These are phyloP conservation scores for Euphrasia confusa DNA, from an alignment of 257 asterid species.

Conservation along the genomic window DNA sequence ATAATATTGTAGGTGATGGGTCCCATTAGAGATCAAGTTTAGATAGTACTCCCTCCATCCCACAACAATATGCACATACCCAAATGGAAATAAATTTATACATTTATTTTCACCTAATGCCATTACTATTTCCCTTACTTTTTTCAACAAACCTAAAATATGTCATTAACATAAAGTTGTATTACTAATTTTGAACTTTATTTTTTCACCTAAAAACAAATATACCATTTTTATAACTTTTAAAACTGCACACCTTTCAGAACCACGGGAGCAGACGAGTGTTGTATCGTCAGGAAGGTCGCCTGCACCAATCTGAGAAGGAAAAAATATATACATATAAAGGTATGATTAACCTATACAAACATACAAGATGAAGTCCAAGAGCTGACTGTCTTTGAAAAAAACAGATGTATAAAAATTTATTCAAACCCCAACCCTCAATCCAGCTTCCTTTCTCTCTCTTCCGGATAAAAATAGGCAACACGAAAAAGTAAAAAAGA, in stretches of 20 bases:
- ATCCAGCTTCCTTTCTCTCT: not conserved
- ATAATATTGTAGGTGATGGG: no score
- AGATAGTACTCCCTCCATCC: no score
- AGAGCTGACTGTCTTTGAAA: constrained; percentile 3
- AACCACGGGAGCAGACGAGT: constrained; percentile 75
- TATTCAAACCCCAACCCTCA: constrained; percentile 16
- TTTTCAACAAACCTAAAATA: no score
- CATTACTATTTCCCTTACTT: no score
- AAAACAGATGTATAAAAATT: not conserved
- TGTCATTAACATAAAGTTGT: no score
- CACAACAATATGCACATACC: no score
- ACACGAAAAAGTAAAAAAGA: not conserved
- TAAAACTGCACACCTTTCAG: constrained; percentile 66
- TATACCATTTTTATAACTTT: no score
- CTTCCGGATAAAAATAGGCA: not conserved
- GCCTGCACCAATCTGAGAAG: constrained; percentile 83
- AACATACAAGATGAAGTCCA: constrained; percentile 3
- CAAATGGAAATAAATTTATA: no score
- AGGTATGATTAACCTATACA: constrained; percentile 16
- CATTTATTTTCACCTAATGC: no score
- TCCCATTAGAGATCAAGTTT: no score
- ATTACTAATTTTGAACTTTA: no score
- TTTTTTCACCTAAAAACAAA: no score
- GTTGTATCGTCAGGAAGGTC: constrained; percentile 91
- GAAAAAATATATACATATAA: constrained; percentile 23